phyloP scores from a whole-genome alignment of 805 yeast species.

The Kuraishia capsulata region DNA sequence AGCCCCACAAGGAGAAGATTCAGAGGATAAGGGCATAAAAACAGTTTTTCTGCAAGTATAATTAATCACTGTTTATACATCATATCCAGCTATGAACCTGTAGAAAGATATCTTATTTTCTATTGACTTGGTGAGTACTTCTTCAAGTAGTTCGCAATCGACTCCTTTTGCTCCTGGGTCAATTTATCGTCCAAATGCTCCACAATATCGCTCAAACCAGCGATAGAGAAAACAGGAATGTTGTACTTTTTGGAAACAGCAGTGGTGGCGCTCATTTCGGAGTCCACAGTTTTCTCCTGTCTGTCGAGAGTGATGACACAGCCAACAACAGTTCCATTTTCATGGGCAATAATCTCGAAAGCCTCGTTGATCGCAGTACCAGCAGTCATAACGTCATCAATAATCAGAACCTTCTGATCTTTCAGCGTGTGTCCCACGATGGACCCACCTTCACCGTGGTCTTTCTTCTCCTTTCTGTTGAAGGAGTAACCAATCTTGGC shows the following conservation, averaged over 20 bases:
- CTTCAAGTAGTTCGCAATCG: constrained; percentile 50
- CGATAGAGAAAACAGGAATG: constrained; percentile 81
- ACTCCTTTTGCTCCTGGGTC: constrained; percentile 44
- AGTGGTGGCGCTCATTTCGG: constrained; percentile 69
- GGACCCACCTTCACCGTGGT: constrained; percentile 96
- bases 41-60: too few species aligned
- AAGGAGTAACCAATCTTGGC: constrained; percentile 77
- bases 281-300: constrained; percentile 76
- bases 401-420: constrained; percentile 69
- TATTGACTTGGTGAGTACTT: constrained; percentile 36
- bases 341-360: constrained; percentile 61
- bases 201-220: constrained; percentile 67
- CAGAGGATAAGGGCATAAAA: constrained; percentile 51
- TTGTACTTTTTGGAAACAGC: constrained; percentile 61
- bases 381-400: constrained; percentile 97
- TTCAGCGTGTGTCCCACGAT: constrained; percentile 78
- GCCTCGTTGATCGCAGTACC: constrained; percentile 98
- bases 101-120: constrained; percentile 1
- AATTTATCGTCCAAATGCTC: constrained; percentile 45
- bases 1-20: constrained; percentile 45
- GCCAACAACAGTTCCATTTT: constrained; percentile 70
- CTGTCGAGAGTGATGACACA: constrained; percentile 89
- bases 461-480: constrained; percentile 94
- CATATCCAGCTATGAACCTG: background rate
- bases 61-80: background rate